Conservation (phyloP, 2,329 filamentous ascomycete species). For the Colletotrichum sp. region DNA sequence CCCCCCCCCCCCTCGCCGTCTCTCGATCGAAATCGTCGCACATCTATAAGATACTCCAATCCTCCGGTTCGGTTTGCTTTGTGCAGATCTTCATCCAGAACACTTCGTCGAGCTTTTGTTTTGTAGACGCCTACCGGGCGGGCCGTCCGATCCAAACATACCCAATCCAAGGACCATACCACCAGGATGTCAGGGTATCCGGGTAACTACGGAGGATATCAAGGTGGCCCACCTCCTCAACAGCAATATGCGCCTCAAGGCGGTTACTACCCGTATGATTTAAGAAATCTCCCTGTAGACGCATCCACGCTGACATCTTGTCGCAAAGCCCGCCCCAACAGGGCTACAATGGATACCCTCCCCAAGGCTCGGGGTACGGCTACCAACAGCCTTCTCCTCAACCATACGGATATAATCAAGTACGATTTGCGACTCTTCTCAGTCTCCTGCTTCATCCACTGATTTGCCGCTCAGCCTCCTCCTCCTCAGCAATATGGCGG, state of each 20-base stretch:
- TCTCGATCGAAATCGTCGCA: neutral
- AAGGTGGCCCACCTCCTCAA: constrained; percentile 35
- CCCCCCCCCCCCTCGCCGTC: neutral
- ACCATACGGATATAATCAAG: constrained; percentile 48
- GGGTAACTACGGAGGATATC: constrained; percentile 51
- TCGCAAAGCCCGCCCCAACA: constrained; percentile 42
- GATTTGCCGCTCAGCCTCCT: constrained; percentile 29
- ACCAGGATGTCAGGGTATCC: constrained; percentile 67
- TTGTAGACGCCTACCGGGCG: neutral
- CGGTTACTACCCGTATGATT: constrained; percentile 56
- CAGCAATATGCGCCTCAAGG: constrained; percentile 42
- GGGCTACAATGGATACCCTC: constrained; percentile 50
- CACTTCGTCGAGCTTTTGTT: neutral
- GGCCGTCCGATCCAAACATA: neutral
- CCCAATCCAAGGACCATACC: neutral
- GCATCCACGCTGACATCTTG: constrained; percentile 26
- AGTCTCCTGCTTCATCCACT: constrained; percentile 20
- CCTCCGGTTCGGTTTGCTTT: neutral
- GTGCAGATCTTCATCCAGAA: neutral
- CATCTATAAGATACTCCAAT: neutral
- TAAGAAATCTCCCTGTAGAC: constrained; percentile 27
- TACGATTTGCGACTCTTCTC: constrained; percentile 22
- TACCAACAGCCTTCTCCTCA: constrained; percentile 58
- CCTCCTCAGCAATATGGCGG: constrained; percentile 49
- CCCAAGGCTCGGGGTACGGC: constrained; percentile 42